A percentile compares a stretch with the other conserved stretches of the same genome.
Evolutionary conservation across 805 yeast genomes (phyloP).

Genomic region (Wickerhamomyces tratensis): DNA sequence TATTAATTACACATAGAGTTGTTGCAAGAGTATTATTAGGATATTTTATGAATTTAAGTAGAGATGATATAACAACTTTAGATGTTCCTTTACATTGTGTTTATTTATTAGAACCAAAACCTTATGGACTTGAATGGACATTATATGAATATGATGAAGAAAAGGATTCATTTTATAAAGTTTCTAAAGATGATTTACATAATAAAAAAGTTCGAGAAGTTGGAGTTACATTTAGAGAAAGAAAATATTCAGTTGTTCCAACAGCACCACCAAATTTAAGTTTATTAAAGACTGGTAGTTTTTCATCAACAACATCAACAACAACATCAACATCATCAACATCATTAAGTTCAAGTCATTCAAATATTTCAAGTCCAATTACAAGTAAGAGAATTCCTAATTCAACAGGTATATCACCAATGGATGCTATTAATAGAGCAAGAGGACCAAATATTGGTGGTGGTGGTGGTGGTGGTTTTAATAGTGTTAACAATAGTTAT

Average conservation of each 20-base stretch:
- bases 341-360: too few species aligned
- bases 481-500: conserved; percentile 2
- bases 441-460: conserved; percentile 3
- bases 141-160: conserved; percentile 79
- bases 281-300: too few species aligned
- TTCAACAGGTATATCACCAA: too few species aligned
- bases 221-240: conserved; percentile 58
- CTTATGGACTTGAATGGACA: conserved; percentile 92
- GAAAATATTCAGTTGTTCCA: conserved; percentile 68
- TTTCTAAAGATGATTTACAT: conserved; percentile 32
- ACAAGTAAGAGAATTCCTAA: too few species aligned
- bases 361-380: too few species aligned
- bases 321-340: too few species aligned
- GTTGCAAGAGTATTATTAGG: conserved; percentile 83
- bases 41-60: conserved; percentile 75
- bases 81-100: conserved; percentile 92
- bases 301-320: too few species aligned
- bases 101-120: conserved; percentile 84
- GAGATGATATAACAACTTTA: conserved; percentile 74
- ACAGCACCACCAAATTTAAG: conserved; percentile 45
- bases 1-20: conserved; percentile 83
- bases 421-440: conserved; percentile 8
- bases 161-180: conserved; percentile 67
- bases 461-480: background rate
- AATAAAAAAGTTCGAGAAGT: conserved; percentile 54